Evolutionary conservation across 148 eudicot genomes (phyloP).

Genomic region (Dysphania ambrosioides): DNA sequence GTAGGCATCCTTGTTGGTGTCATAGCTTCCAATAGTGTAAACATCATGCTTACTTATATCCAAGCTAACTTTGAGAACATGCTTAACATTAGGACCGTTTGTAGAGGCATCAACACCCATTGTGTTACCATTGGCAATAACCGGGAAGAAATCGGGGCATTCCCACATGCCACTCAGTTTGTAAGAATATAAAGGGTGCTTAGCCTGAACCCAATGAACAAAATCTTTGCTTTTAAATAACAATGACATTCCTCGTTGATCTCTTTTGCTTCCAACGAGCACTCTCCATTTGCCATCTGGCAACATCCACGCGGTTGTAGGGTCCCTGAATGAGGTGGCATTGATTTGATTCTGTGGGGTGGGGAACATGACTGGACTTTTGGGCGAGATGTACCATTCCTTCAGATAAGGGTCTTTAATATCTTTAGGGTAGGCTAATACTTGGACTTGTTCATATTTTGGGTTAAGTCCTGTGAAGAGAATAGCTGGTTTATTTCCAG

Average conservation of each 20-base stretch:
- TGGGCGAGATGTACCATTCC: slow-evolving; percentile 47
- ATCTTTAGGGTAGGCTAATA: slow-evolving; percentile 56
- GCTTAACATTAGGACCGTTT: slow-evolving; percentile 29
- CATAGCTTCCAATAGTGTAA: slow-evolving; percentile 58
- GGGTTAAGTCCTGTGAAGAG: slow-evolving; percentile 57
- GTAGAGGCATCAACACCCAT: slow-evolving; percentile 42
- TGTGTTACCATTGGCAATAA: slow-evolving; percentile 1
- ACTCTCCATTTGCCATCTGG: slow-evolving; percentile 43
- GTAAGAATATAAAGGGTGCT: slow-evolving; percentile 39
- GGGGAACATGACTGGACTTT: slow-evolving; percentile 51
- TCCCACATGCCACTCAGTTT: slow-evolving; percentile 66
- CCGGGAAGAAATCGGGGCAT: slow-evolving; percentile 70
- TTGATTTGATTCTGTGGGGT: slow-evolving; percentile 35
- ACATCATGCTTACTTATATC: slow-evolving; percentile 38
- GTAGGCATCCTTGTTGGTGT: slow-evolving; percentile 35
- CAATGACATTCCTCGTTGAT: slow-evolving; percentile 32
- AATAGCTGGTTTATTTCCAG: slow-evolving; percentile 41
- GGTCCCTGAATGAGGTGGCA: slow-evolving; percentile 49
- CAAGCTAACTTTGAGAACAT: slow-evolving; percentile 56
- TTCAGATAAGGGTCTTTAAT: slow-evolving; percentile 51
- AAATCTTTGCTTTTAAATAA: slow-evolving; percentile 60
- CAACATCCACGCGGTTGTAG: slow-evolving; percentile 59
- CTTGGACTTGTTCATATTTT: slow-evolving; percentile 49
- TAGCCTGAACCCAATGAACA: slow-evolving; percentile 36
- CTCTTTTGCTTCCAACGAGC: slow-evolving; percentile 33